Conservation (phyloP, 495 filamentous ascomycete genomes). For the Neurospora pannonica region DNA sequence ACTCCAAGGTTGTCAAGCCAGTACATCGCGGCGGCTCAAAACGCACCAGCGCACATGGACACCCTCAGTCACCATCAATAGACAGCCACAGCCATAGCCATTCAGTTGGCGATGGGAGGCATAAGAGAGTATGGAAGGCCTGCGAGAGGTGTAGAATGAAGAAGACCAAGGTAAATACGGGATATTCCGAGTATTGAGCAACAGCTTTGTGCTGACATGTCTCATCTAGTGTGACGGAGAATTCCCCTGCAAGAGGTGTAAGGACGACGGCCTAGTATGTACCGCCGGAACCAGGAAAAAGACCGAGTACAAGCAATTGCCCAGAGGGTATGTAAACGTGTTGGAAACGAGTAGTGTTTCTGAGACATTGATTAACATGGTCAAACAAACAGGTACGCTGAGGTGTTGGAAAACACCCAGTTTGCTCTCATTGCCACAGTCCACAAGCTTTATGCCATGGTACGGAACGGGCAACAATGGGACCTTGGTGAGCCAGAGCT, state of each 20-base stretch:
- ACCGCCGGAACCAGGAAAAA: slow-evolving; percentile 49
- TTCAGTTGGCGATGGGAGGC: slow-evolving; percentile 32
- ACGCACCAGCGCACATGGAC: slow-evolving; percentile 20
- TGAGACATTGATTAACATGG: slow-evolving; percentile 11
- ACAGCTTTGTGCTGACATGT: neutral
- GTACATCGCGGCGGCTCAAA: slow-evolving; percentile 18
- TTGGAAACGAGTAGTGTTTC: neutral
- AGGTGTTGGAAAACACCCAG: slow-evolving; percentile 49
- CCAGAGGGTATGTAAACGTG: slow-evolving; percentile 31
- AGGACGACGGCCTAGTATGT: slow-evolving; percentile 49
- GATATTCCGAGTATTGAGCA: neutral
- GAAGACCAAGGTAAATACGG: slow-evolving; percentile 52
- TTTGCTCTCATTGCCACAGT: slow-evolving; percentile 48
- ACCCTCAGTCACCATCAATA: slow-evolving; percentile 17
- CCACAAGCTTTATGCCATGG: slow-evolving; percentile 49
- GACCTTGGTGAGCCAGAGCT: slow-evolving; percentile 46
- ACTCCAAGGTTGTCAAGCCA: slow-evolving; percentile 22
- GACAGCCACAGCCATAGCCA: slow-evolving; percentile 23
- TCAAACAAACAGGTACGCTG: slow-evolving; percentile 36
- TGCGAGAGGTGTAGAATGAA: slow-evolving; percentile 64
- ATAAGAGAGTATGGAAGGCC: slow-evolving; percentile 62
- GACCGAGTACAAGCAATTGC: slow-evolving; percentile 50
- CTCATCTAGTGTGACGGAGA: slow-evolving; percentile 51
- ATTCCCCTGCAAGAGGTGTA: slow-evolving; percentile 58
- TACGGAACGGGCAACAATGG: slow-evolving; percentile 44